Evolutionary conservation across 805 yeast genomes (phyloP).

Genomic region (Suhomyces prunicola): DNA sequence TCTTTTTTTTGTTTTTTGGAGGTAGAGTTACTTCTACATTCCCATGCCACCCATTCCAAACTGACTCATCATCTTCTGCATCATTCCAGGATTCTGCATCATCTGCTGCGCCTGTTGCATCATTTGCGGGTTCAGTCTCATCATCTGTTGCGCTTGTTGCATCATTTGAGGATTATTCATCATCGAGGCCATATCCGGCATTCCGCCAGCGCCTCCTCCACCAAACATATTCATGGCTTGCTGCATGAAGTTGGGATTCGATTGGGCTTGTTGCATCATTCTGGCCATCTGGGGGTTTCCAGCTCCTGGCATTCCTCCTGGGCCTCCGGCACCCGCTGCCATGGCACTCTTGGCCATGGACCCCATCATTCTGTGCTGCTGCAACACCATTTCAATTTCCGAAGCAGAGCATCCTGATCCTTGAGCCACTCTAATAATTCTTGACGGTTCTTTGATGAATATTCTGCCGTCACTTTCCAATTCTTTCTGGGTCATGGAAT

Average conservation of each 20-base stretch:
- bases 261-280: slow-evolving; percentile 54
- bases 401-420: slow-evolving; percentile 92
- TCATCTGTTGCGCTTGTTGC: slow-evolving; percentile 47
- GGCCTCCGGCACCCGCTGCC: slow-evolving; percentile 41
- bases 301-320: slow-evolving; percentile 10
- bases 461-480: slow-evolving; percentile 84
- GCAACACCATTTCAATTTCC: slow-evolving; percentile 87
- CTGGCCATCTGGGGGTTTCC: slow-evolving; percentile 46
- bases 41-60: slow-evolving; percentile 42
- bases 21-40: neutral
- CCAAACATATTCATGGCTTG: slow-evolving; percentile 63
- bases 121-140: slow-evolving; percentile 42
- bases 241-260: slow-evolving; percentile 51
- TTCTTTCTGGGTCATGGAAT: slow-evolving; percentile 92
- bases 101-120: slow-evolving; percentile 43
- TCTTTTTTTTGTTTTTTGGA: too few species aligned
- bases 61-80: slow-evolving; percentile 68
- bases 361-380: slow-evolving; percentile 93
- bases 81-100: slow-evolving; percentile 62
- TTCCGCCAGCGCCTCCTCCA: slow-evolving; percentile 51
- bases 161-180: slow-evolving; percentile 55
- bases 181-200: slow-evolving; percentile 54
- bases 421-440: slow-evolving; percentile 86
- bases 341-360: slow-evolving; percentile 77
- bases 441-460: slow-evolving; percentile 74